A percentile compares a stretch with the other conserved stretches of the same genome.
Evolutionary conservation across 2,329 filamentous ascomycete species (phyloP).

Genomic region (Phaeosphaeria sp.): DNA sequence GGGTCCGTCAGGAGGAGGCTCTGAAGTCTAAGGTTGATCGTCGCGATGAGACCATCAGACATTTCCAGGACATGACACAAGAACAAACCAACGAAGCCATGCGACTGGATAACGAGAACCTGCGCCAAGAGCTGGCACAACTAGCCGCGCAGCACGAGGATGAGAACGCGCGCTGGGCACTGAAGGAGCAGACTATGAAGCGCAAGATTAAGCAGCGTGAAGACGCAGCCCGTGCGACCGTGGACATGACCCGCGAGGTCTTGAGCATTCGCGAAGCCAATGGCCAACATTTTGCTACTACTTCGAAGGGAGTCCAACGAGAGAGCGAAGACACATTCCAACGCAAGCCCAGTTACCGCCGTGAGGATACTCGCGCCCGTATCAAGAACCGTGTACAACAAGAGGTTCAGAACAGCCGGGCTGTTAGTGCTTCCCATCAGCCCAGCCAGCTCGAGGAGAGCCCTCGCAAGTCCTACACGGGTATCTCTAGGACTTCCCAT

Average conservation of each 20-base stretch:
- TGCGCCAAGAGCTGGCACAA: slow-evolving; percentile 47
- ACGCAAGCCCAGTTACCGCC: slow-evolving; percentile 36
- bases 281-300: slow-evolving; percentile 20
- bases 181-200: slow-evolving; percentile 40
- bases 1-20: slow-evolving; percentile 39
- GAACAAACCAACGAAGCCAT: slow-evolving; percentile 49
- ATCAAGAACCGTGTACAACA: slow-evolving; percentile 42
- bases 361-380: slow-evolving; percentile 42
- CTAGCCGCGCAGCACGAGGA: slow-evolving; percentile 43
- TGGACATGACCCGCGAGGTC: slow-evolving; percentile 42
- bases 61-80: slow-evolving; percentile 45
- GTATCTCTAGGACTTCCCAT: slow-evolving; percentile 23
- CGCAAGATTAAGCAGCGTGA: slow-evolving; percentile 43
- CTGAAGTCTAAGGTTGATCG: slow-evolving; percentile 42
- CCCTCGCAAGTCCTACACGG: slow-evolving; percentile 34
- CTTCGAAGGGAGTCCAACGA: slow-evolving; percentile 24
- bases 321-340: slow-evolving; percentile 24
- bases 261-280: slow-evolving; percentile 34
- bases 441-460: slow-evolving; percentile 23
- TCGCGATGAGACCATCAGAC: slow-evolving; percentile 49
- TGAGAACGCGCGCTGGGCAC: slow-evolving; percentile 40
- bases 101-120: slow-evolving; percentile 48
- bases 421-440: slow-evolving; percentile 24
- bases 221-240: slow-evolving; percentile 29
- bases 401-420: slow-evolving; percentile 42